A percentile compares a stretch with the other conserved stretches of the same genome.
Conservation (phyloP, 2,329 filamentous ascomycete genomes). For the Fusarium sp. region DNA sequence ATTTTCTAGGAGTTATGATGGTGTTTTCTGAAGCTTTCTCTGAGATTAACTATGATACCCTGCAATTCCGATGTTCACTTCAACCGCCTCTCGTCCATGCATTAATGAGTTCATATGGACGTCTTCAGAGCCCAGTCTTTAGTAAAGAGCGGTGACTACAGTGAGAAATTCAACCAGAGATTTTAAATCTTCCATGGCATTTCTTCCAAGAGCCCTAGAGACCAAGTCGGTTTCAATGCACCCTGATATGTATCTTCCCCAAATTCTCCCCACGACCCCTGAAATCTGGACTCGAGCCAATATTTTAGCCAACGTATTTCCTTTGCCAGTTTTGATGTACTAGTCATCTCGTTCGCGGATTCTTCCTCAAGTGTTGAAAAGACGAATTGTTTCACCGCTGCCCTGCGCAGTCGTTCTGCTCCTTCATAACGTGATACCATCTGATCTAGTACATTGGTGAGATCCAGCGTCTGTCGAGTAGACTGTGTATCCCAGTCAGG, state of each 20-base stretch:
- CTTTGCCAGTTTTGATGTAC: slow-evolving; percentile 32
- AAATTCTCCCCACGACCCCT: neutral
- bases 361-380: slow-evolving; percentile 20
- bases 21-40: neutral
- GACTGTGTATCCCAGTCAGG: slow-evolving; percentile 37
- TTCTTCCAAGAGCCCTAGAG: slow-evolving; percentile 39
- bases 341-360: slow-evolving; percentile 10
- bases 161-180: neutral
- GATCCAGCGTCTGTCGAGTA: slow-evolving; percentile 31
- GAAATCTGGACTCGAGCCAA: slow-evolving; percentile 45
- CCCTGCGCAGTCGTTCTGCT: slow-evolving; percentile 11
- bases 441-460: slow-evolving; percentile 23
- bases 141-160: neutral
- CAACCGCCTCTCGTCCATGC: neutral
- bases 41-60: slow-evolving; percentile 21
- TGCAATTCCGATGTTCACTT: neutral
- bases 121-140: neutral
- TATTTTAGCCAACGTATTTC: slow-evolving; percentile 44
- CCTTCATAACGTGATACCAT: slow-evolving; percentile 16
- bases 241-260: neutral
- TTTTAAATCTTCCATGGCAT: slow-evolving; percentile 35
- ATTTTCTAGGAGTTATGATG: neutral
- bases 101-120: neutral
- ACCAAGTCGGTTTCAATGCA: slow-evolving; percentile 20
- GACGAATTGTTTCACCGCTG: slow-evolving; percentile 15